phyloP scores from a whole-genome alignment of 257 asterid genomes.

The Catharanthus roseus region DNA sequence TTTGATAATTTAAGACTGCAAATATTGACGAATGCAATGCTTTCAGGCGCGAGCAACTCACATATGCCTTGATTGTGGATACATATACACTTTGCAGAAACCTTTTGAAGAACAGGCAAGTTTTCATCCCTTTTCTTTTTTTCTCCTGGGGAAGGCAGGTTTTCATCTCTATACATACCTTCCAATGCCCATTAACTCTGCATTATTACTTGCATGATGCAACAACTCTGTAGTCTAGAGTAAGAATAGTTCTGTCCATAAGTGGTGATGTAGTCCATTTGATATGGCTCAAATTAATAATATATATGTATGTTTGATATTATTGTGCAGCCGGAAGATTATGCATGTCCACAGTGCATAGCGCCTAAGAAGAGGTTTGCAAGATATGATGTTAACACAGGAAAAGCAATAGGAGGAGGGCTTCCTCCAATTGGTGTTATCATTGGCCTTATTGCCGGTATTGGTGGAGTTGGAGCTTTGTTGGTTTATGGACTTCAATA shows the following conservation, averaged over 20 bases:
- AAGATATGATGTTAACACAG: constrained; percentile 71
- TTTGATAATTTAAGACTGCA: neutral
- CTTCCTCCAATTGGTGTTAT: constrained; percentile 89
- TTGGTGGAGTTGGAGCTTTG: constrained; percentile 89
- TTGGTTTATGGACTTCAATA: constrained; percentile 83
- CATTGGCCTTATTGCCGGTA: constrained; percentile 68
- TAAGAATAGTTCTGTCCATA: no score
- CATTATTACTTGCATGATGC: neutral
- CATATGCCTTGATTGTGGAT: constrained; percentile 97
- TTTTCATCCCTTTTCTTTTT: no score
- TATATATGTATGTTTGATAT: neutral
- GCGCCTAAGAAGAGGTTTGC: constrained; percentile 99
- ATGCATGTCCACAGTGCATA: constrained; percentile 82
- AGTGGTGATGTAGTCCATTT: no score
- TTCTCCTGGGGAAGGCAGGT: no score
- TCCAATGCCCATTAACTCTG: neutral
- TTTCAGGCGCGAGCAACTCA: constrained; percentile 87
- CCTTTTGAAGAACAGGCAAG: constrained; percentile 89
- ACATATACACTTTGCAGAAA: constrained; percentile 70
- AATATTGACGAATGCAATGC: neutral
- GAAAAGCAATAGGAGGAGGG: constrained; percentile 84
- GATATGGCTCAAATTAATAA: no score
- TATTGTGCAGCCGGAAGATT: constrained; percentile 64
- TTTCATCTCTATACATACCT: neutral
- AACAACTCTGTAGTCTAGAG: neutral